Base-by-base conservation (phyloP, 257 asterid genomes). In the Solanum boliviense region DNA sequence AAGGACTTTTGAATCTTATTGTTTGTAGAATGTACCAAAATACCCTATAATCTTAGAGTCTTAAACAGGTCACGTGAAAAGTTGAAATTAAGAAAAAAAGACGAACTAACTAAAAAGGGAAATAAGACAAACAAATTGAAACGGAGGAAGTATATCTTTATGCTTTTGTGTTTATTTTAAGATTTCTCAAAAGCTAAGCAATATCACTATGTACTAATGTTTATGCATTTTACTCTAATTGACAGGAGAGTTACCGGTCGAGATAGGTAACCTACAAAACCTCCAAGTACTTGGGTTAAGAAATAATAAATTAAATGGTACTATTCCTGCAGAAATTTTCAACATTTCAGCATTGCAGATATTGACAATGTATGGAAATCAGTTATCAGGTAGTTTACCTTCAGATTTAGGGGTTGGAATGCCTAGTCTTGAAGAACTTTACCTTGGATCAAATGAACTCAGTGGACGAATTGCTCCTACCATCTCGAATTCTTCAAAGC, bases 401-500 rank as follows among this genome's bases (percentile, higher is more conserved):
- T 68, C 82, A 13, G 18, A 58, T 31, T 11, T 89, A 41, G 92
- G 93, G 13, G 7, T 58, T 2, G 9, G 16, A 39, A 21, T 25
- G 3, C 93, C 90, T n/a, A 86, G 87, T 36, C 86, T 91, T 18
- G 23, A 36, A 34, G 9, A 5, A 1, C 2, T 91, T 0, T 13
- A 1, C 23, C 90, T 92, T 6, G 1, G 32, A 3, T 9, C 5
- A 9, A 88, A 20, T 38, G 1, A 87, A 18, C 46, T 91, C 29
- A 29, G 70, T 3, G 92, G 92, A 34, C 34, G 52, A 29, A 79
- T 90, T 81, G 90, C 92, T 6, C 27, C 48, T 23, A 86, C 90
- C 39, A 85, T 88, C 67, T 87, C 89, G 23, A 90, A 90, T 78
- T 81, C 86, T 15, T 86, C 94, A 10, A 27, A 46, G n/a, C 88